These are phyloP conservation scores for Areca catechu DNA, from an alignment of 176 grass and related monocot genomes.

Conservation along the genomic window DNA sequence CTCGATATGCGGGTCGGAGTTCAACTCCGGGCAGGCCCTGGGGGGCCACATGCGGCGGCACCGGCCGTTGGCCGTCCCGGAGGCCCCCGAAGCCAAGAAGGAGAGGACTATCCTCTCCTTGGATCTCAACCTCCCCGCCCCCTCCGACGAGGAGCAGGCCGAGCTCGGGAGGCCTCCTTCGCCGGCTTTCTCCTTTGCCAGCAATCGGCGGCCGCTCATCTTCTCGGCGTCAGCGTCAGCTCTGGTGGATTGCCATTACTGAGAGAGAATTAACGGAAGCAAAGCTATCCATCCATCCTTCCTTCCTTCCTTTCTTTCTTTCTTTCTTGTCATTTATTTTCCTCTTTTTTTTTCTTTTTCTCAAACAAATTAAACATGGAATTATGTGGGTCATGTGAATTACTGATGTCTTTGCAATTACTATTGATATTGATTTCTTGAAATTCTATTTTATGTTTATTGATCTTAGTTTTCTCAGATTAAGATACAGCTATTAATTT, in stretches of 20 bases:
- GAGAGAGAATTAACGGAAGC: conserved; percentile 13
- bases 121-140: conserved; percentile 85
- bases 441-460: not conserved
- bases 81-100: conserved; percentile 31
- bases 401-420: not conserved
- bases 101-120: conserved; percentile 59
- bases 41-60: conserved; percentile 93
- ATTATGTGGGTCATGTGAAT: not conserved
- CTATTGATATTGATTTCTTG: not conserved
- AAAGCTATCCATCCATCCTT: conserved; percentile 9
- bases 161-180: not conserved
- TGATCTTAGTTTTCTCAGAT: not conserved
- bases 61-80: conserved; percentile 41
- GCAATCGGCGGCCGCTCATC: conserved; percentile 13
- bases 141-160: conserved; percentile 12
- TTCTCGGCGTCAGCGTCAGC: conserved; percentile 42
- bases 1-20: conserved; percentile 73
- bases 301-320: not conserved
- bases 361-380: not conserved
- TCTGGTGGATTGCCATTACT: conserved; percentile 83
- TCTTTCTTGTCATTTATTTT: not conserved
- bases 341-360: too few species aligned
- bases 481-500: too few species aligned
- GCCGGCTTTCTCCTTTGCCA: not conserved
- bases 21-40: conserved; percentile 80